These are phyloP conservation scores for Nymphaea colorata DNA, from an alignment of 164 flowering plant species.

Conservation along the genomic window DNA sequence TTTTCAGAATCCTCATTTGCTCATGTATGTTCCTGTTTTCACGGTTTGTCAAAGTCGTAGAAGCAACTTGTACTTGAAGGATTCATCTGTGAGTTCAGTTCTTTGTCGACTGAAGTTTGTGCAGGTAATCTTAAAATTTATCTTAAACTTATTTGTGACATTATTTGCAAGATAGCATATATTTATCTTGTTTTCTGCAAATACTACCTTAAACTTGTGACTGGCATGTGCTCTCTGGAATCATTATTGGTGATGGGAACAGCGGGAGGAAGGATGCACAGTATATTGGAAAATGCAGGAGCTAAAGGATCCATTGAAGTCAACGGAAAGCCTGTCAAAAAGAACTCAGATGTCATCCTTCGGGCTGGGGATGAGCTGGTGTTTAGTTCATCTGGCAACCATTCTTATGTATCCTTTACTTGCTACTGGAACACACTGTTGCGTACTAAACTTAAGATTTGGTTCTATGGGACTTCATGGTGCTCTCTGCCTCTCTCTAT, in stretches of 20 bases:
- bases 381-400: constrained; percentile 49
- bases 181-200: neutral
- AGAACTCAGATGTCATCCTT: constrained; percentile 29
- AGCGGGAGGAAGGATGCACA: constrained; percentile 50
- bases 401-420: constrained; percentile 80
- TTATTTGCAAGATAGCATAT: no score
- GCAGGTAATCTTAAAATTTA: constrained; percentile 25
- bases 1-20: constrained; percentile 52
- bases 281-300: constrained; percentile 62
- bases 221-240: neutral
- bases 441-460: no score
- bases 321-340: constrained; percentile 52
- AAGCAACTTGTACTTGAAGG: constrained; percentile 50
- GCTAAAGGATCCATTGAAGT: constrained; percentile 73
- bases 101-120: constrained; percentile 49
- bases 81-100: constrained; percentile 36
- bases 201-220: neutral
- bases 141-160: no score
- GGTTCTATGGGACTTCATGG: no score
- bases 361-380: constrained; percentile 78
- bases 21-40: constrained; percentile 33
- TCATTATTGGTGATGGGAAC: constrained; percentile 39
- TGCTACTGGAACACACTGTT: neutral
- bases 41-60: constrained; percentile 57
- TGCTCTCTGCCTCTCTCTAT: no score